phyloP scores from a whole-genome alignment of 2,329 filamentous ascomycete species.

The Trichoderma pleuroti region DNA sequence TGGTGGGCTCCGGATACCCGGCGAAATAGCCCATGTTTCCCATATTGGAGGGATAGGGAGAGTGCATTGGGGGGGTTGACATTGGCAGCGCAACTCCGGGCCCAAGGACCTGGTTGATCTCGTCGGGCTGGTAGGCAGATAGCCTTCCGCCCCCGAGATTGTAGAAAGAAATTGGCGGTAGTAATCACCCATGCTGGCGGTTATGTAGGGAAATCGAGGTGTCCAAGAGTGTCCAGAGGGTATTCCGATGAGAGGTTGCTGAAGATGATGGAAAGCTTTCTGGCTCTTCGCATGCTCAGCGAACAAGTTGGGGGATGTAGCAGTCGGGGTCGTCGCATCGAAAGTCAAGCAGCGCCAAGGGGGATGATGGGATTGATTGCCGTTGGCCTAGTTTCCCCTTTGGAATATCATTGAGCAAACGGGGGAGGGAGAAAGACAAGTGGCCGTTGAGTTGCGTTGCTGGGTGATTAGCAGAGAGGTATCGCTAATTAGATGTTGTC shows the following conservation, averaged over 20 bases:
- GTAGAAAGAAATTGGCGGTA: constrained; percentile 55
- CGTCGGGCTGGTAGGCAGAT: constrained; percentile 38
- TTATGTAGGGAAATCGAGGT: constrained; percentile 13
- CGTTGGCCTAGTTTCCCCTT: neutral
- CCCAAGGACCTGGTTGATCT: constrained; percentile 37
- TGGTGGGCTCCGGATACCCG: constrained; percentile 48
- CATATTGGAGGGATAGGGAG: constrained; percentile 42
- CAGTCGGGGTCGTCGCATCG: constrained; percentile 16
- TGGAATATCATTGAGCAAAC: neutral
- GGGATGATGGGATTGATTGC: neutral
- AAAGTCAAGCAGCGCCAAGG: neutral
- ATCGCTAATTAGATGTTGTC: neutral
- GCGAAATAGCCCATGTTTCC: constrained; percentile 42
- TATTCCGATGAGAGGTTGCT: neutral
- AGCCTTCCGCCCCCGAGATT: constrained; percentile 44
- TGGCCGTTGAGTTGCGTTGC: neutral
- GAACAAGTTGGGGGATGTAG: neutral
- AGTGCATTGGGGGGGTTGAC: constrained; percentile 34
- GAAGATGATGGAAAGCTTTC: neutral
- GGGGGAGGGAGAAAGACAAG: neutral
- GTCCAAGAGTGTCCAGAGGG: constrained; percentile 1
- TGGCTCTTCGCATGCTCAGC: constrained; percentile 16
- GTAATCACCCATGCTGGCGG: constrained; percentile 49
- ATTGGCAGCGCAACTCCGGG: constrained; percentile 32
- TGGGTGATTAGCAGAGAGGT: neutral